Conservation (phyloP, 2,329 filamentous ascomycete species). For the Meredithiella fracta region DNA sequence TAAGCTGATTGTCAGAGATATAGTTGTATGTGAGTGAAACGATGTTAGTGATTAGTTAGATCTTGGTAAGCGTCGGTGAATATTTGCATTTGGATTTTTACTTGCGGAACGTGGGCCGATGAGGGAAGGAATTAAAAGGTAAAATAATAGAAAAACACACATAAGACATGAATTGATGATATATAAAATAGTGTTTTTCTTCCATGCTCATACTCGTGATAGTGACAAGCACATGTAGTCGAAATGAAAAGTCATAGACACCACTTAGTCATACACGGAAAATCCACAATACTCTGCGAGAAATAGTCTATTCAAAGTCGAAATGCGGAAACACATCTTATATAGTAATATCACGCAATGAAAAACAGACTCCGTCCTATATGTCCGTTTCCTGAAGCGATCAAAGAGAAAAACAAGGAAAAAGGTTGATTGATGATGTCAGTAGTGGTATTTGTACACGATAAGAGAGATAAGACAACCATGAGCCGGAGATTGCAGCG, state of each 20-base stretch:
- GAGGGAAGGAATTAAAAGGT: background rate
- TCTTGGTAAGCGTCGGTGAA: background rate
- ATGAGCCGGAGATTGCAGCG: background rate
- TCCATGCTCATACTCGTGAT: no score
- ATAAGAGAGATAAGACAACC: background rate
- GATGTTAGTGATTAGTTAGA: background rate
- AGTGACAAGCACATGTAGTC: no score
- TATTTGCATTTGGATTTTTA: background rate
- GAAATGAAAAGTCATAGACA: background rate
- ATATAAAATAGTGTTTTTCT: background rate
- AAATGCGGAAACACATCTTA: background rate
- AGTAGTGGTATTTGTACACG: constrained; percentile 11
- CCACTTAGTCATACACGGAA: background rate
- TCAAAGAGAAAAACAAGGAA: constrained; percentile 3
- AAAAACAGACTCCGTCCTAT: constrained; percentile 7
- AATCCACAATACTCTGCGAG: background rate
- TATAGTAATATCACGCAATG: constrained; percentile 5
- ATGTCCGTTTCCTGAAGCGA: constrained; percentile 7
- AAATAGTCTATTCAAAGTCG: constrained; percentile 11
- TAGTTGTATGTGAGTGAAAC: background rate
- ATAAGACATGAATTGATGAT: constrained; percentile 7
- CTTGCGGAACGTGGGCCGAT: background rate
- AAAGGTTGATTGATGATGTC: background rate
- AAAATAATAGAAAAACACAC: constrained; percentile 4
- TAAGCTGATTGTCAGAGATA: constrained; percentile 21